Evolutionary conservation across 345 rosid species (phyloP).

Genomic region (Eucalyptus tenuipes): DNA sequence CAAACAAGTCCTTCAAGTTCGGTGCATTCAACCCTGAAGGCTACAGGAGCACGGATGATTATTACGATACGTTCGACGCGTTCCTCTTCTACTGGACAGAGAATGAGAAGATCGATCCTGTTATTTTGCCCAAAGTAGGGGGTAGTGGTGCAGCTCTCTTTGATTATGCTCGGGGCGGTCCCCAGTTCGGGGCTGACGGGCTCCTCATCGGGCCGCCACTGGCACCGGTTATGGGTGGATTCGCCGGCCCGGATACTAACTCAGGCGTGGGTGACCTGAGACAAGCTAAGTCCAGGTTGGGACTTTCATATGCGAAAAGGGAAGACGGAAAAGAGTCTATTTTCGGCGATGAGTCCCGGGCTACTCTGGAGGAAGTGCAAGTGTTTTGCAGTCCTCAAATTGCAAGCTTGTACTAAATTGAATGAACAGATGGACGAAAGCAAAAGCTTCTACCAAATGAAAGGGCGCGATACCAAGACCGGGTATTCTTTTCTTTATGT

Average conservation of each 20-base stretch:
- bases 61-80: conserved; percentile 66
- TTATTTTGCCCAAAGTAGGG: conserved; percentile 54
- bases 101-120: conserved; percentile 11
- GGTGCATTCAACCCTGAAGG: conserved; percentile 86
- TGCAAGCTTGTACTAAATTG: conserved; percentile 50
- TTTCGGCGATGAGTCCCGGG: conserved; percentile 50
- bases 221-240: conserved; percentile 76
- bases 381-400: conserved; percentile 71
- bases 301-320: conserved; percentile 75
- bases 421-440: not conserved
- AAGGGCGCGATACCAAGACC: not conserved
- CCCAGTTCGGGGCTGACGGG: conserved; percentile 77
- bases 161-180: conserved; percentile 63
- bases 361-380: conserved; percentile 44
- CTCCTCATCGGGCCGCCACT: conserved; percentile 70
- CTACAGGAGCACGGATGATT: conserved; percentile 83
- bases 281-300: conserved; percentile 75
- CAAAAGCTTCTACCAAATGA: not conserved
- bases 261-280: conserved; percentile 73
- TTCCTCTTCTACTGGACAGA: conserved; percentile 77
- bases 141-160: conserved; percentile 89
- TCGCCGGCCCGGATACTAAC: conserved; percentile 70
- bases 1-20: conserved; percentile 55
- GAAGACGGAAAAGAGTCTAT: conserved; percentile 64
- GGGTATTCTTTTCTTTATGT: not conserved